Evolutionary conservation across 1,284 basidiomycete genomes (phyloP), one percentile per base, ranked within the genome.

Genomic region (Leccinum fallax): DNA sequence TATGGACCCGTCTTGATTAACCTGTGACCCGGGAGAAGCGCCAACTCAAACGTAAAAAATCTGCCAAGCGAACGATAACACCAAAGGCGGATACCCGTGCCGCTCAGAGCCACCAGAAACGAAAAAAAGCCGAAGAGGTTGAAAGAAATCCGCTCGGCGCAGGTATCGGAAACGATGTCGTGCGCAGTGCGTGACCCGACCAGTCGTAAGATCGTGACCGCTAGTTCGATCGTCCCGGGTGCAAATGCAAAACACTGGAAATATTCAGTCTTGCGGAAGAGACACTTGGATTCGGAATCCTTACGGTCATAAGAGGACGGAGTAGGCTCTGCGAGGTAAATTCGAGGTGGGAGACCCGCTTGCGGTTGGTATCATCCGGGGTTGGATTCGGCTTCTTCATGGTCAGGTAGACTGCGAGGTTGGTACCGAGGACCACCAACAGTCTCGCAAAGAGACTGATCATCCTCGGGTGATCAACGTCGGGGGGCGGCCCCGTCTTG

Each of bases 1-100:
- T 71, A 74, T 19, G 67, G 72, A 2, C 71, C 72, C 4, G 57
- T 61, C n/a, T 59, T 70, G 49, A 75, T 53, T 16, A 74, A 63
- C 32, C 51, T 64, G 52, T 75, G 73, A 2, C 53, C 13, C 1
- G 46, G 49, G 1, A 63, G 61, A 13, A 67, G 40, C 2, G 62
- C 57, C 16, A 74, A 62, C 32, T 70, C 56, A 43, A 71, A 74
- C 7, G 68, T 72, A 53, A 74, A 72, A 4, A 66, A 53, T 2
- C 34, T 43, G 2, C 69, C 71, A 4, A 74, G 62, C 2, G 58
- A 61, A 3, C 36, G 60, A 55, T 66, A 74, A 48, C 55, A 54
- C 34, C 34, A 54, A 13, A 54, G 34, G 15, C 34, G 53, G 9
- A 54, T 54, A 15, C 53, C 53, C 34, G 36, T 54, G 9, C 53